phyloP scores from a whole-genome alignment of 2,329 filamentous ascomycete species.

The Beauveria medogensis region DNA sequence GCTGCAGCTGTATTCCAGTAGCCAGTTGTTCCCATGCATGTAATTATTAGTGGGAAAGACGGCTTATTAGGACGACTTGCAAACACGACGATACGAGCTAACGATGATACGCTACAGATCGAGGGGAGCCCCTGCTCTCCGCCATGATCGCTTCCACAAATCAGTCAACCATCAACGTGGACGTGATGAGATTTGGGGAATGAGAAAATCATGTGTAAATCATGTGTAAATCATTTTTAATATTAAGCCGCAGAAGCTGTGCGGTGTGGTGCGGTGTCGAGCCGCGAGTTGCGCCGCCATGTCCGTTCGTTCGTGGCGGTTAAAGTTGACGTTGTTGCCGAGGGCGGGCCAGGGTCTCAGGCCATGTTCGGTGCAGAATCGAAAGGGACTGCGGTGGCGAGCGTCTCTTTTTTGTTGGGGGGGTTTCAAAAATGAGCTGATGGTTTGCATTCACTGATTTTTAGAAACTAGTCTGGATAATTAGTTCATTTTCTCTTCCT shows the following conservation, averaged over 20 bases:
- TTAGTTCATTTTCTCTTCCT: not conserved
- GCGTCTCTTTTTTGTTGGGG: not conserved
- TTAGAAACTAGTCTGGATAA: not conserved
- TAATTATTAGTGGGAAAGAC: too few species aligned
- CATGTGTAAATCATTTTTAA: too few species aligned
- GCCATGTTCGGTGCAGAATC: not conserved
- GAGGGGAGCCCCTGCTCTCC: not conserved
- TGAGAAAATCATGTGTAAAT: too few species aligned
- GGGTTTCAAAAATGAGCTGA: not conserved
- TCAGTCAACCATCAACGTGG: too few species aligned
- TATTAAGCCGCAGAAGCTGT: too few species aligned
- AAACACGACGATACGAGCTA: constrained; percentile 1
- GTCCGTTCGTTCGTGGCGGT: not conserved
- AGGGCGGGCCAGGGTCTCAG: not conserved
- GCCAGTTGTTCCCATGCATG: too few species aligned
- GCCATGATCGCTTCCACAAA: too few species aligned
- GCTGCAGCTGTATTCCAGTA: too few species aligned
- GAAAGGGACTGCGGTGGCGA: not conserved
- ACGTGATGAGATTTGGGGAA: too few species aligned
- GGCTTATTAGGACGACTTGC: too few species aligned
- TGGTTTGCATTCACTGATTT: not conserved
- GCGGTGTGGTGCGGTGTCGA: not conserved
- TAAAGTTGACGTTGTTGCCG: not conserved
- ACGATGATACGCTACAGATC: not conserved
- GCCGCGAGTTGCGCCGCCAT: not conserved